Evolutionary conservation across 129 eudicot genomes (phyloP).

Genomic region (Arctium lappa): DNA sequence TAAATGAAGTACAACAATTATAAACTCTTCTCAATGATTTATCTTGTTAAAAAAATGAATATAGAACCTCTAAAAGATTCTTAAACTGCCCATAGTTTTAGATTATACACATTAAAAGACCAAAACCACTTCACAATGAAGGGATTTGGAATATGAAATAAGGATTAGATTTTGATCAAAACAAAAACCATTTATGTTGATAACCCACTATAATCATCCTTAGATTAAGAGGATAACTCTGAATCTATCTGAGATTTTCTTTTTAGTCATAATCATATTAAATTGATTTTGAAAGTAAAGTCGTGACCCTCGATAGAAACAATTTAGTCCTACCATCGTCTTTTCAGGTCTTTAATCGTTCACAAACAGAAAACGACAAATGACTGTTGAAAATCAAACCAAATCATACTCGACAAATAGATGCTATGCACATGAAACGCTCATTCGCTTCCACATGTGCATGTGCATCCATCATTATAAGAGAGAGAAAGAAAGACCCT

Average conservation of each 20-base stretch:
- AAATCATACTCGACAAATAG: neutral
- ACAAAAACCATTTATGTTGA: neutral
- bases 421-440: neutral
- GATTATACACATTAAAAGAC: neutral
- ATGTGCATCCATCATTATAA: neutral
- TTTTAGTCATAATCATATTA: neutral
- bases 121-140: neutral
- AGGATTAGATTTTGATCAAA: neutral
- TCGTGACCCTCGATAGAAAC: neutral
- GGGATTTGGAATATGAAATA: neutral
- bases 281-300: neutral
- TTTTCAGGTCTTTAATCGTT: neutral
- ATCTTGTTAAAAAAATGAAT: neutral
- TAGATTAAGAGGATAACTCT: neutral
- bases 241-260: neutral
- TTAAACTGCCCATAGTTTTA: neutral
- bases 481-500: neutral
- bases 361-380: neutral
- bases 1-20: neutral
- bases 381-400: neutral
- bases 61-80: neutral
- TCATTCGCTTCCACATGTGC: neutral
- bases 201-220: neutral
- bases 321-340: neutral
- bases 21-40: neutral